A percentile compares a stretch with the other conserved stretches of the same genome.
Conservation (phyloP, 257 asterid species). For the Verbena officinalis region DNA sequence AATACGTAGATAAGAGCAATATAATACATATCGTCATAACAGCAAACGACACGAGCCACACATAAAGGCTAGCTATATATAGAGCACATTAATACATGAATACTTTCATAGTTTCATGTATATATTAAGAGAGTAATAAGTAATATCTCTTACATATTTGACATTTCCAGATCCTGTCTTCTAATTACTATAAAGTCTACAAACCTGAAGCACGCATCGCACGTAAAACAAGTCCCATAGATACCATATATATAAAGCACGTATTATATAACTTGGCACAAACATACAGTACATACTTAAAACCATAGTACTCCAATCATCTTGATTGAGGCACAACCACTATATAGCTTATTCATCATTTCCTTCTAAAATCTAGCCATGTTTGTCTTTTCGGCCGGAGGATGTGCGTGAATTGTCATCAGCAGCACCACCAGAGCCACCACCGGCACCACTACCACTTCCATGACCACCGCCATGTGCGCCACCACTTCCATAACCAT, state of each 20-base stretch:
- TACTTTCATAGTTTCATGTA: neutral
- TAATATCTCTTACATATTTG: no score
- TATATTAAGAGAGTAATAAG: no score
- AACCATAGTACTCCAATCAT: neutral
- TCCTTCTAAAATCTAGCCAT: constrained; percentile 21
- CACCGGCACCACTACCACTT: constrained; percentile 36
- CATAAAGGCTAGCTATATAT: no score
- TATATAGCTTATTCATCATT: neutral
- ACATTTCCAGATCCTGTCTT: no score
- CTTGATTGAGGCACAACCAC: neutral
- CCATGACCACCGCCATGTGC: constrained; percentile 48
- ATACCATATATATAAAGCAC: neutral
- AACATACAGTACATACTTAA: neutral
- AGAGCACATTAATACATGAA: neutral
- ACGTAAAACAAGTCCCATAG: constrained; percentile 11
- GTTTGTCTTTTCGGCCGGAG: constrained; percentile 23
- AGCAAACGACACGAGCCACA: neutral
- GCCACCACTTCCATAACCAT: constrained; percentile 50
- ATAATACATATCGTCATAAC: no score
- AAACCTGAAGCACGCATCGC: neutral
- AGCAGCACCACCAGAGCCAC: constrained; percentile 22
- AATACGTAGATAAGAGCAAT: neutral
- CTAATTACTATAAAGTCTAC: no score
- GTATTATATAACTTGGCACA: constrained; percentile 9
- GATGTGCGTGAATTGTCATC: constrained; percentile 15